Evolutionary conservation across 805 yeast species (phyloP), one percentile per base, ranked within the genome.

Genomic region (Hanseniaspora guilliermondii): DNA sequence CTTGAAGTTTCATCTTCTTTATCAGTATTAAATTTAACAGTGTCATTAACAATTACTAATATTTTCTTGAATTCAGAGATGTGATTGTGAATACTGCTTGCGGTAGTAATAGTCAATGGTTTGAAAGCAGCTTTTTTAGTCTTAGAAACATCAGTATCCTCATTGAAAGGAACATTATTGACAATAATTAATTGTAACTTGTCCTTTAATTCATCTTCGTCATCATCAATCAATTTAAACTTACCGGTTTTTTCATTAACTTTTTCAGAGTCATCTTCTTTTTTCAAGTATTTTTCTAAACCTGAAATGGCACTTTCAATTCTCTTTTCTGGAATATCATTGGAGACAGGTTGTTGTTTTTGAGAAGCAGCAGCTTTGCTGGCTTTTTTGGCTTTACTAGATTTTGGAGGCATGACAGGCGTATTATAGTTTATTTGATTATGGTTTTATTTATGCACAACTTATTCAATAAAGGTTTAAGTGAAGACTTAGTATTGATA

Each of bases 1-100:
- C 78, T 72, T 39, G 76, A 67, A 55, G 73, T 68, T 64, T 88
- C 95, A 61, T 86, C 79, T 47, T 86, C 78, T 58, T 75, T 58
- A 82, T 69, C 69, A 87, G 88, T 46, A 80, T 74, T 76, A 47
- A 67, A 58, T 42, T 63, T 63, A 40, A 62, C 53, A 49, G 66
- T 61, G 62, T 74, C 63, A 69, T 76, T 63, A 64, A 73, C 57
- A 57, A 70, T 62, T 47, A 72, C 62, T 37, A 71, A 59, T 48
- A 62, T 61, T 54, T 64, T 66, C 57, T 72, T 72, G 58, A 71
- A 68, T 68, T 62, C 68, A 56, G 68, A 63, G 11, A 64, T 59
- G 17, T 64, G 59, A 24, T 56, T 58, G 48, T 60, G 66, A 12
- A 66, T 41, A n/a, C 70, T 65, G 53, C 65, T 60, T 36, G 60